A percentile compares a stretch with the other conserved stretches of the same genome.
phyloP scores from a whole-genome alignment of 306 rosid species.

The Ammopiptanthus mongolicus region DNA sequence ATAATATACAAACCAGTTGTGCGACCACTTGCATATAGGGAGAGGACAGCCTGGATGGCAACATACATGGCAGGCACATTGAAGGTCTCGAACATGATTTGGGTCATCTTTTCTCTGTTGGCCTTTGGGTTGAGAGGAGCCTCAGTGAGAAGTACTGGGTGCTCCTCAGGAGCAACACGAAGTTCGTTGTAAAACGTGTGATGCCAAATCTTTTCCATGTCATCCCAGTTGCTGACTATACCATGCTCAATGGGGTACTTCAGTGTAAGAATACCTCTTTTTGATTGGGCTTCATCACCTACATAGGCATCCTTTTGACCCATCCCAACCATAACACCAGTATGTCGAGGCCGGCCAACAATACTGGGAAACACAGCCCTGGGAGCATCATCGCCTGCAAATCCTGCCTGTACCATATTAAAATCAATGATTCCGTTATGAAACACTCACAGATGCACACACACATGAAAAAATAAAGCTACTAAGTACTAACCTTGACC shows the following conservation, averaged over 20 bases:
- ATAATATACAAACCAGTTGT: slow-evolving; percentile 54
- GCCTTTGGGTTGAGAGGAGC: slow-evolving; percentile 87
- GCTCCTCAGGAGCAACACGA: slow-evolving; percentile 85
- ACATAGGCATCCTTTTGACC: slow-evolving; percentile 84
- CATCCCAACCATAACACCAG: slow-evolving; percentile 91
- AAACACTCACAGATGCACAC: no score
- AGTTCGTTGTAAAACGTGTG: slow-evolving; percentile 81
- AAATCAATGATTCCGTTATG: neutral
- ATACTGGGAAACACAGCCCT: slow-evolving; percentile 84
- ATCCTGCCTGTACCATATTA: slow-evolving; percentile 51
- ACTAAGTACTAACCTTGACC: slow-evolving; percentile 54
- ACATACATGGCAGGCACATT: slow-evolving; percentile 86
- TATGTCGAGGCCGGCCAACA: slow-evolving; percentile 77
- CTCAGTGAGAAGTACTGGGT: slow-evolving; percentile 78
- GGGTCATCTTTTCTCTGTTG: slow-evolving; percentile 84
- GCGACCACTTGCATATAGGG: slow-evolving; percentile 83
- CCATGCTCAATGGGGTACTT: slow-evolving; percentile 85
- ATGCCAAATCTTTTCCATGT: slow-evolving; percentile 89
- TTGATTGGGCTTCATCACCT: slow-evolving; percentile 80
- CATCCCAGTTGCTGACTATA: slow-evolving; percentile 87
- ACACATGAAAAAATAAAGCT: neutral
- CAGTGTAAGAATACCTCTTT: slow-evolving; percentile 83
- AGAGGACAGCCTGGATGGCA: slow-evolving; percentile 79
- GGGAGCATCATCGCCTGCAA: slow-evolving; percentile 90
- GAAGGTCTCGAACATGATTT: slow-evolving; percentile 80